These are phyloP conservation scores for Aureobasidium sp. DNA, from an alignment of 2,329 filamentous ascomycete genomes.

Conservation along the genomic window DNA sequence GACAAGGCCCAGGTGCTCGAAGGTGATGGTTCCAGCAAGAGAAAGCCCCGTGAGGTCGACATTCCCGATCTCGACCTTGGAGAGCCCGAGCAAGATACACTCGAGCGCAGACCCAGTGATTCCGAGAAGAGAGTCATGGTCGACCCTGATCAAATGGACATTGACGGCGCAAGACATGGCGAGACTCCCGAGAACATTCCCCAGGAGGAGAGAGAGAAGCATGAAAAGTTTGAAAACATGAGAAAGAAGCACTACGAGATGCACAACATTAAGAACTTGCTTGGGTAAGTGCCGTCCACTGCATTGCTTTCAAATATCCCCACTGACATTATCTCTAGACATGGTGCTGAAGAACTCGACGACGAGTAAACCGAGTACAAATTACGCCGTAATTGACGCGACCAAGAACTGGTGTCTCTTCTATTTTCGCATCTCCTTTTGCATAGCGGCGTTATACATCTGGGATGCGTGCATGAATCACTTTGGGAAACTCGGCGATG, in stretches of 20 bases:
- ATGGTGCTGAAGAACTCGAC: conserved; percentile 33
- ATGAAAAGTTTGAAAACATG: conserved; percentile 80
- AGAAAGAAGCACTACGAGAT: conserved; percentile 99
- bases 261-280: conserved; percentile 80
- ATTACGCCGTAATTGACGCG: neutral
- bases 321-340: conserved; percentile 20
- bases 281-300: conserved; percentile 51
- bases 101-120: conserved; percentile 29
- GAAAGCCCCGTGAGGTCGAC: conserved; percentile 54
- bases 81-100: conserved; percentile 62
- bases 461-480: conserved; percentile 8
- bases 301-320: neutral
- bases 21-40: conserved; percentile 25
- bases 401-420: conserved; percentile 1
- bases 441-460: conserved; percentile 13
- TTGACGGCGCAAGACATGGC: conserved; percentile 45
- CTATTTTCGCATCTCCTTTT: conserved; percentile 7
- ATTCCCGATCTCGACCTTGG: conserved; percentile 89
- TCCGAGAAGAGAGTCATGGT: conserved; percentile 75
- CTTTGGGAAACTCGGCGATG: neutral
- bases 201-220: conserved; percentile 77
- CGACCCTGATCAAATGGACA: conserved; percentile 29
- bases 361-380: conserved; percentile 22
- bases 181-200: conserved; percentile 46
- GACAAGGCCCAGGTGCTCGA: conserved; percentile 41